Evolutionary conservation across 2,329 filamentous ascomycete genomes (phyloP).

Genomic region (Chaetothyriales sp.): DNA sequence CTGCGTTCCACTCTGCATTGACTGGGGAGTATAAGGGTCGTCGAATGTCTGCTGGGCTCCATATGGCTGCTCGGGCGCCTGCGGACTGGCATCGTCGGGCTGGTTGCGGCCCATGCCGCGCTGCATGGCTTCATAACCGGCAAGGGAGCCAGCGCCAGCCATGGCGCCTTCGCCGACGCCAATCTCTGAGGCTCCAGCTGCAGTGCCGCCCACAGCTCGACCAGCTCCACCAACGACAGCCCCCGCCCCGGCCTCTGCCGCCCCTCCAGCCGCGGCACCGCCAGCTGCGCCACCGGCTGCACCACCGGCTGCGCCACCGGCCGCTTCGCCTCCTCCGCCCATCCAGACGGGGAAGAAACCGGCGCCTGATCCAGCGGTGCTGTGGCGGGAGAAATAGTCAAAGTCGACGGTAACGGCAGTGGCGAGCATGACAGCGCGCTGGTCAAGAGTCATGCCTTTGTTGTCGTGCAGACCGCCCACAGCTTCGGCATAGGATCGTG

Average conservation of each 20-base stretch:
- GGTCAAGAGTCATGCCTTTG: constrained; percentile 50
- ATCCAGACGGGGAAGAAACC: constrained; percentile 42
- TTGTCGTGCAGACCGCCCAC: constrained; percentile 7
- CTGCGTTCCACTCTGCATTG: constrained; percentile 18
- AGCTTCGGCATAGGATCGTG: constrained; percentile 8
- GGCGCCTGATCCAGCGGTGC: constrained; percentile 29
- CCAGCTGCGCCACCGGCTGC: constrained; percentile 23
- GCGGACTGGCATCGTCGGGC: constrained; percentile 7
- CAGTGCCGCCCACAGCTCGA: constrained; percentile 18
- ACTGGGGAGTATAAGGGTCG: constrained; percentile 18
- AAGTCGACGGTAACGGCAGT: constrained; percentile 53
- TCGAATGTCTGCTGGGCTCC: constrained; percentile 2
- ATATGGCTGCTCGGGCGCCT: background rate
- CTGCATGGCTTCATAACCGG: constrained; percentile 51
- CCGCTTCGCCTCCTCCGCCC: constrained; percentile 26
- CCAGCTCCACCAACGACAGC: constrained; percentile 27
- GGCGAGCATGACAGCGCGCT: constrained; percentile 52
- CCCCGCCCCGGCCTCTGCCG: constrained; percentile 24
- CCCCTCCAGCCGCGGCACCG: constrained; percentile 27
- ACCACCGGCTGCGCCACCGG: constrained; percentile 21
- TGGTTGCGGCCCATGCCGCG: constrained; percentile 30
- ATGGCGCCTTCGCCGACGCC: constrained; percentile 30
- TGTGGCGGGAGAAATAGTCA: constrained; percentile 54
- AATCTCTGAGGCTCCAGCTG: constrained; percentile 9
- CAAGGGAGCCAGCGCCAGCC: constrained; percentile 45